Evolutionary conservation across 441 rosid genomes (phyloP).

Genomic region (Hura crepitans): DNA sequence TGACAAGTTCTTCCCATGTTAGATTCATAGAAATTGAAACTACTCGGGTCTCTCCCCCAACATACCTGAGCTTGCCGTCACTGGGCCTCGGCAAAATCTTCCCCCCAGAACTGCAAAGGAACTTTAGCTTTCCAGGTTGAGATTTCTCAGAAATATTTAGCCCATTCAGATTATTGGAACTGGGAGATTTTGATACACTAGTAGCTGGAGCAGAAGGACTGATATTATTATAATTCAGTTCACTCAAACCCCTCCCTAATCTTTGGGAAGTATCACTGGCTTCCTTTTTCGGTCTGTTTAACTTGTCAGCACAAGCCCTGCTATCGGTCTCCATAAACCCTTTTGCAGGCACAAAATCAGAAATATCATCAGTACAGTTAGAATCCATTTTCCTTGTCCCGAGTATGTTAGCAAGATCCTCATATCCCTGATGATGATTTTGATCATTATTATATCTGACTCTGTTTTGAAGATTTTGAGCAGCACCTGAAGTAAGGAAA

Average conservation of each 20-base stretch:
- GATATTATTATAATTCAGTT: constrained; percentile 35
- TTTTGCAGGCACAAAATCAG: constrained; percentile 43
- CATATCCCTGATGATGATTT: constrained; percentile 38
- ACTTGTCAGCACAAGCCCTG: constrained; percentile 34
- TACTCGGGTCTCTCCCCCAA: constrained; percentile 79
- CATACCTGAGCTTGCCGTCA: constrained; percentile 83
- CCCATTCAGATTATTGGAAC: constrained; percentile 29
- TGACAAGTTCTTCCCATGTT: constrained; percentile 56
- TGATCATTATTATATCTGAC: constrained; percentile 32
- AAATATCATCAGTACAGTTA: constrained; percentile 43
- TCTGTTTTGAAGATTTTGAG: constrained; percentile 29
- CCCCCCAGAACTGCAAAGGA: constrained; percentile 82
- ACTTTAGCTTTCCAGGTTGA: constrained; percentile 45
- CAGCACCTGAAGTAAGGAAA: constrained; percentile 22
- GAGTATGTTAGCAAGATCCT: constrained; percentile 45
- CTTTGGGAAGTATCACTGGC: constrained; percentile 34
- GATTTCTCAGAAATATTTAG: constrained; percentile 31
- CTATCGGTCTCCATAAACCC: constrained; percentile 39
- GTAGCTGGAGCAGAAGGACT: constrained; percentile 30
- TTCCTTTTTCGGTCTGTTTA: constrained; percentile 33
- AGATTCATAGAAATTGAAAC: constrained; percentile 47
- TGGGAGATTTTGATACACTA: constrained; percentile 29
- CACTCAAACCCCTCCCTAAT: constrained; percentile 42
- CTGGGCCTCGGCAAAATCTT: constrained; percentile 74
- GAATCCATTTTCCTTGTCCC: constrained; percentile 58